Evolutionary conservation across 805 yeast genomes (phyloP).

Genomic region (Debaryomyces prosopidis): DNA sequence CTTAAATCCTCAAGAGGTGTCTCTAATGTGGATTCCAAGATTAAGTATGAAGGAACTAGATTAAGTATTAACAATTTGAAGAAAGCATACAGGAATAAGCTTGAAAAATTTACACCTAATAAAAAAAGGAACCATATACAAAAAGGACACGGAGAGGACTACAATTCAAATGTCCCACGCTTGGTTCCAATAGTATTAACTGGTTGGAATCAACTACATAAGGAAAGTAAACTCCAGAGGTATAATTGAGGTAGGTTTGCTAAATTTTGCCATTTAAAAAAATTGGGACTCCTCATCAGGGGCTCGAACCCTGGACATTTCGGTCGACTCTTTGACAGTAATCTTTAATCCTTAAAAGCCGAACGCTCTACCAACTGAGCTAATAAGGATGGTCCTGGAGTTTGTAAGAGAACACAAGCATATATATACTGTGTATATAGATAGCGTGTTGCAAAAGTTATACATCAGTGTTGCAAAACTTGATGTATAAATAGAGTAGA

Average conservation of each 20-base stretch:
- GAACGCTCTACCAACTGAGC: conserved; percentile 74
- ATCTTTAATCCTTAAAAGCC: conserved; percentile 48
- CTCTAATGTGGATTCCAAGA: neutral
- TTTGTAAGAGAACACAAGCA: no score
- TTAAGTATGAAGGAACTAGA: neutral
- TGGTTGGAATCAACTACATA: neutral
- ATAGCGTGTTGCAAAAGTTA: no score
- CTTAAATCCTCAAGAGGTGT: neutral
- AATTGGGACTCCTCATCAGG: conserved; percentile 54
- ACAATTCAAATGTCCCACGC: neutral
- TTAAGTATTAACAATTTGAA: neutral
- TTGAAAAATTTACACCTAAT: no score
- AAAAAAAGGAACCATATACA: neutral
- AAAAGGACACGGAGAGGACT: neutral
- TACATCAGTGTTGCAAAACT: no score
- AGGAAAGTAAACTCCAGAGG: neutral
- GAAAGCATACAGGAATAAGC: no score
- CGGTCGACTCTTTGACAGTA: conserved; percentile 10
- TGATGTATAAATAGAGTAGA: no score
- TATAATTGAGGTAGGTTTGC: neutral
- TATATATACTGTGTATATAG: no score
- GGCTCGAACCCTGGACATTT: conserved; percentile 66
- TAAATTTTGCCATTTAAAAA: conserved; percentile 11
- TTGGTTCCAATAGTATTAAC: neutral
- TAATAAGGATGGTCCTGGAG: conserved; percentile 27